Base-by-base conservation (phyloP, 306 rosid genomes). In the Hippophae rhamnoides region DNA sequence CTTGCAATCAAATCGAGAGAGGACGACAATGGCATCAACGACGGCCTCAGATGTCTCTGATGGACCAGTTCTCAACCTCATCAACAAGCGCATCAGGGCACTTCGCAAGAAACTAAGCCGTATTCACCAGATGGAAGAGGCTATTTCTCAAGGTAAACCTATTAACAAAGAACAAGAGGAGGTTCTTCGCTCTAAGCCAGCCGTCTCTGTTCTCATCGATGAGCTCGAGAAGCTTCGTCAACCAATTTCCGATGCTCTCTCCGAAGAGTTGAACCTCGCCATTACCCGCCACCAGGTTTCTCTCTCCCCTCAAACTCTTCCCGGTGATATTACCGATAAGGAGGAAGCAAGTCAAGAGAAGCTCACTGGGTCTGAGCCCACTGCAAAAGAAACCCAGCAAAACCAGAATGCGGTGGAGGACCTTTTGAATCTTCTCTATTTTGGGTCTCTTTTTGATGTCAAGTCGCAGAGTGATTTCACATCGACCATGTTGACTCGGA, bases 211-310 rank as follows among this genome's bases (percentile, higher is more conserved):
- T 0, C 81, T 66, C 41, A 84, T 93, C 74, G 99, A 93, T 38
- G 99, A 93, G 66, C 78, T 93, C 54, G 99, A 93, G 72, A 93
- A 93, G 82, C 90, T 93, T 13, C 95, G 94, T 1, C 90, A 78
- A 40, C 99, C 99, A 8, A 84, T 93, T 54, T 38, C 90, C 1
- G 57, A 62, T 0, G 97, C 99, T 40, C 56, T 88, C 50, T 14
- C 84, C 4, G 99, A 93, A 49, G 99, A 93, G 52, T 56, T 85
- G 58, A 43, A 44, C 56, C 81, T 73, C 13, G 76, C 96, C 5
- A 55, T 77, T 5, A 72, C 66, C n/a, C 71, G 45, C 25, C 73
- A 59, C 13, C 87, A 72, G 41, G 59, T 62, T 23, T 65, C 79
- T 14, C 44, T 61, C 56, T 25, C 81, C 9, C 52, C 67, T 49